A percentile compares a stretch with the other conserved stretches of the same genome.
Conservation (phyloP, 108 stramenopile species). For the Mediolabrus comicus region DNA sequence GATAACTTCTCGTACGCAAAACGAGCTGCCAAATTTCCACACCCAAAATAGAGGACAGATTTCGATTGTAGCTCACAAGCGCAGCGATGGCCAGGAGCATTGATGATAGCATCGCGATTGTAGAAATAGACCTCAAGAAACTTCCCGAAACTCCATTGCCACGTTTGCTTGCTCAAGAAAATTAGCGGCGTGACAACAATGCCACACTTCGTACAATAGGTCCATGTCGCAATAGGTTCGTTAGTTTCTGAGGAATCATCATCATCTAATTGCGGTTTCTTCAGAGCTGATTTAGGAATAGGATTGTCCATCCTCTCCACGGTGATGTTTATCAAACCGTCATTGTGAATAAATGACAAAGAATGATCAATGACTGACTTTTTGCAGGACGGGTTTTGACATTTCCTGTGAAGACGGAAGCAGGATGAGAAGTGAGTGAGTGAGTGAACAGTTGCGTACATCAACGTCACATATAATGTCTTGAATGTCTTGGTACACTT, state of each 20-base stretch:
- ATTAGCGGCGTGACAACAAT: conserved; percentile 85
- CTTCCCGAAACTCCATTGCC: conserved; percentile 96
- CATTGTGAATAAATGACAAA: conserved; percentile 90
- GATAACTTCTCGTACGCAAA: conserved; percentile 85
- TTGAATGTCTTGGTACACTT: too few relatives aligned
- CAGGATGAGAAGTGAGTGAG: not conserved
- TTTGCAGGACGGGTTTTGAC: conserved; percentile 92
- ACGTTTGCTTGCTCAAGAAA: conserved; percentile 89
- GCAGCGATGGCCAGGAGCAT: conserved; percentile 70
- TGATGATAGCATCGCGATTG: conserved; percentile 82
- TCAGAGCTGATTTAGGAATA: conserved; percentile 47
- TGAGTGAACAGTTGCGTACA: too few relatives aligned
- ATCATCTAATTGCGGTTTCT: conserved; percentile 17
- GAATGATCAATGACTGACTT: conserved; percentile 90
- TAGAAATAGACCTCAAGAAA: conserved; percentile 94
- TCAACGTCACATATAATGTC: not conserved
- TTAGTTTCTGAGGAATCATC: conserved; percentile 49
- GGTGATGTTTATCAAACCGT: conserved; percentile 89
- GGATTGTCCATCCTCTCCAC: conserved; percentile 84
- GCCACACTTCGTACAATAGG: conserved; percentile 85
- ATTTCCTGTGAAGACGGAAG: too few relatives aligned
- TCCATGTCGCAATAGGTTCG: conserved; percentile 90
- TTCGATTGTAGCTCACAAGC: conserved; percentile 75
- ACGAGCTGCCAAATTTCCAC: conserved; percentile 83
- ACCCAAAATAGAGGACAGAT: conserved; percentile 87